Evolutionary conservation across 176 grass and related monocot species (phyloP).

Genomic region (Oryza glaberrima): DNA sequence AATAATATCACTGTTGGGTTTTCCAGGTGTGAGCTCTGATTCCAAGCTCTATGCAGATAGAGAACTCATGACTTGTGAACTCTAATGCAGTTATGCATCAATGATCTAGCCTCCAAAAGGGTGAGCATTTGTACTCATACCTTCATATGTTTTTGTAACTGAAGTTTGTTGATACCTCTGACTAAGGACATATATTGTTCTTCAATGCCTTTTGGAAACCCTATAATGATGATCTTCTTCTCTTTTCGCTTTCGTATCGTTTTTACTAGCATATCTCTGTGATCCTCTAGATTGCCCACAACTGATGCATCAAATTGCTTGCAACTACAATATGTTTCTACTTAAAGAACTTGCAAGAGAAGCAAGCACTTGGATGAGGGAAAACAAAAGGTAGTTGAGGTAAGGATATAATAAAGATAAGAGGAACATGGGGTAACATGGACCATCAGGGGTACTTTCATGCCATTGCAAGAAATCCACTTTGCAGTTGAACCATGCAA

Average conservation of each 20-base stretch:
- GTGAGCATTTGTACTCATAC: conserved; percentile 42
- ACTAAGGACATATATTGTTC: conserved; percentile 26
- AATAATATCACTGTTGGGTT: conserved; percentile 14
- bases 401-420: conserved; percentile 55
- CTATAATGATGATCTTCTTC: conserved; percentile 27
- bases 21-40: conserved; percentile 34
- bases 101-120: conserved; percentile 56
- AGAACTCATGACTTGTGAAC: conserved; percentile 45
- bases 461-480: conserved; percentile 62
- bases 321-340: conserved; percentile 14
- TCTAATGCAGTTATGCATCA: conserved; percentile 41
- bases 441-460: conserved; percentile 52
- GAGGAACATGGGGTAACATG: conserved; percentile 73
- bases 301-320: conserved; percentile 13
- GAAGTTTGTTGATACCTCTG: conserved; percentile 24
- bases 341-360: conserved; percentile 37
- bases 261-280: conserved; percentile 20
- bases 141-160: conserved; percentile 18
- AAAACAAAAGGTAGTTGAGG: conserved; percentile 37
- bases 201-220: conserved; percentile 31
- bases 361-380: conserved; percentile 40
- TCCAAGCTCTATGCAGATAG: conserved; percentile 35
- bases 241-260: not conserved
- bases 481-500: conserved; percentile 49
- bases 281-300: not conserved